Evolutionary conservation across 352 stramenopile species (phyloP), one percentile per base, ranked within the genome.

Genomic region (Phytopythium chamaehyphon): DNA sequence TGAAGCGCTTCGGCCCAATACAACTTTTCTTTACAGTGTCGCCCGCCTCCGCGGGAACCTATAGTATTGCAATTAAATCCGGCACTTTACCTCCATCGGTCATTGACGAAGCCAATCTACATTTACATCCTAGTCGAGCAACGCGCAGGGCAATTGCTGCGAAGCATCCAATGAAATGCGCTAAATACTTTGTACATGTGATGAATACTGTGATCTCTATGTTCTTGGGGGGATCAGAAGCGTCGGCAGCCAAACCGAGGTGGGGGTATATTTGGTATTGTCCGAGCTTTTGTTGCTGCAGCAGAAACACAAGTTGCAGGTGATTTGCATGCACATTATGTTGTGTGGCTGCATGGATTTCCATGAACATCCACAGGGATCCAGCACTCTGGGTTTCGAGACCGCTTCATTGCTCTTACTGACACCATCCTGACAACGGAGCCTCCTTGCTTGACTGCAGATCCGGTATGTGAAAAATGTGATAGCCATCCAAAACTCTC

Each of bases 11-110:
- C 24, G 61, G 65, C 0, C 51, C 57, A 6, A 15, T 68, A 0
- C 65, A 70, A 2, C 2, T 64, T 0, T 63, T 70, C 43, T 62
- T 73, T 19, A 70, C 55, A 0, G 33, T 67, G 1, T 73, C 56
- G 1, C 64, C 56, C 16, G 64, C 69, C 19, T 57, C 63, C 0
- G 44, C 51, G 0, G 63, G 59, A 2, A 58, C 50, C 0, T 63
- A 57, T 21, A 53, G 9, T 12, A 65, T 68, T 28, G 52, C 44
- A 1, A 23, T 65, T 0, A 53, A 56, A n/a, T 52, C 31, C 12
- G 62, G 58, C 18, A 3, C 5, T 0, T 1, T 67, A 2, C 2
- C 18, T 2, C 26, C 28, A 1, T 6, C 26, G 0, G 16, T 39
- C 0, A 33, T 67, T 15, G 21, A 45, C 9, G 24, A 39, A 5